Evolutionary conservation across 768 basidiomycete genomes (phyloP).

Genomic region (Hericium coralloides): DNA sequence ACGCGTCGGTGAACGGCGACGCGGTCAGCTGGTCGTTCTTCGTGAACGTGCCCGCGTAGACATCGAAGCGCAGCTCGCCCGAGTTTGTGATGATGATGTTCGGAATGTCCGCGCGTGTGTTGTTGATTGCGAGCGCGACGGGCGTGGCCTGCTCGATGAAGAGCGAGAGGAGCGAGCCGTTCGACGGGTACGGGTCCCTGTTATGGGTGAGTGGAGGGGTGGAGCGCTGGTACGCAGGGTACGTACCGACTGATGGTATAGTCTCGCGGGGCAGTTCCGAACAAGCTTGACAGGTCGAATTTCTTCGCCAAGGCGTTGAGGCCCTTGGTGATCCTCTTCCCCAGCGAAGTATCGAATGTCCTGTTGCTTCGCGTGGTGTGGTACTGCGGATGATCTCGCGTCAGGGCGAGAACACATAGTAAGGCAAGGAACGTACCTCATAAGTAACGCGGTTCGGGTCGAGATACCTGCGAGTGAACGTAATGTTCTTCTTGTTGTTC

Average conservation of each 20-base stretch:
- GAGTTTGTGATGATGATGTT: conserved; percentile 60
- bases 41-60: conserved; percentile 64
- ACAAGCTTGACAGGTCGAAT: conserved; percentile 56
- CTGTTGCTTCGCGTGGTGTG: conserved; percentile 46
- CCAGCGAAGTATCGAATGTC: conserved; percentile 54
- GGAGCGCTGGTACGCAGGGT: not conserved
- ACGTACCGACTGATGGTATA: conserved; percentile 54
- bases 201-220: not conserved
- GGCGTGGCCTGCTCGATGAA: conserved; percentile 48
- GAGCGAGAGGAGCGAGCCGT: conserved; percentile 49
- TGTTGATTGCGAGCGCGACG: conserved; percentile 50
- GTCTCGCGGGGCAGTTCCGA: conserved; percentile 70
- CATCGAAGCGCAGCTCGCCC: conserved; percentile 55
- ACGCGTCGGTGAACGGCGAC: conserved; percentile 58
- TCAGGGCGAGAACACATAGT: no score
- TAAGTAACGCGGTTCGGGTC: conserved; percentile 75
- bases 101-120: conserved; percentile 49
- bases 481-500: conserved; percentile 39
- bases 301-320: conserved; percentile 40
- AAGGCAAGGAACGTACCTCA: conserved; percentile 34
- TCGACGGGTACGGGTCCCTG: conserved; percentile 56
- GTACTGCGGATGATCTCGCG: conserved; percentile 32
- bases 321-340: conserved; percentile 44
- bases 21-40: conserved; percentile 75
- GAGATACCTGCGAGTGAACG: conserved; percentile 64